phyloP scores from a whole-genome alignment of 2,329 filamentous ascomycete species.

The Colletotrichum ledebouriae region DNA sequence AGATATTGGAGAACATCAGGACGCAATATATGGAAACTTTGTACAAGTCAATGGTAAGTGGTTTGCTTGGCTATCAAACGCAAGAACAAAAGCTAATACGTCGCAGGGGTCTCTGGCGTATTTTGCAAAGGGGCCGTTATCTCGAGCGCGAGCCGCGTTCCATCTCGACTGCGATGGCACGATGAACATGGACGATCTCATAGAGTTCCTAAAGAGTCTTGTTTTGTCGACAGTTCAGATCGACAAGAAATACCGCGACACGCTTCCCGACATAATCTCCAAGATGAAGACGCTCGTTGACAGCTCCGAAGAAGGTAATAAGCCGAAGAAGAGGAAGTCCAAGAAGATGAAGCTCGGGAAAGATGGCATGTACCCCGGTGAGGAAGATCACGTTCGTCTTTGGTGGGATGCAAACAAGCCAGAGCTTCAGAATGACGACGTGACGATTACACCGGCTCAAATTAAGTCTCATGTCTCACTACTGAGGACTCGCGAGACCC shows the following conservation, averaged over 20 bases:
- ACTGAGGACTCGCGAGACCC: slow-evolving; percentile 80
- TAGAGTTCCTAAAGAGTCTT: slow-evolving; percentile 77
- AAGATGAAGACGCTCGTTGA: slow-evolving; percentile 69
- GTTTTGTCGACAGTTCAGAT: slow-evolving; percentile 76
- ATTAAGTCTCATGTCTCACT: slow-evolving; percentile 74
- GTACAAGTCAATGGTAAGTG: slow-evolving; percentile 72
- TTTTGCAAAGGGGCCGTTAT: slow-evolving; percentile 85
- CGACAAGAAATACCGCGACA: slow-evolving; percentile 85
- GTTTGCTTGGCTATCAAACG: slow-evolving; percentile 48
- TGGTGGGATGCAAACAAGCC: slow-evolving; percentile 78
- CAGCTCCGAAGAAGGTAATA: slow-evolving; percentile 63
- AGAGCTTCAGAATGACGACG: slow-evolving; percentile 60
- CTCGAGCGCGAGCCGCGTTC: slow-evolving; percentile 79
- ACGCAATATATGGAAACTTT: slow-evolving; percentile 71
- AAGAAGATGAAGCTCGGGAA: slow-evolving; percentile 78
- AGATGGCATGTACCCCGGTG: slow-evolving; percentile 75
- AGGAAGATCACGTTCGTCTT: slow-evolving; percentile 73
- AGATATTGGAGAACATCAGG: slow-evolving; percentile 70
- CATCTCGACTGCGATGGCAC: slow-evolving; percentile 72
- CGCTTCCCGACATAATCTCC: slow-evolving; percentile 72
- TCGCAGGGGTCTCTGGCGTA: slow-evolving; percentile 80
- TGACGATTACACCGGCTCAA: slow-evolving; percentile 62
- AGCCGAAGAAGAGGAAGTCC: slow-evolving; percentile 63
- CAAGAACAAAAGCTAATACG: slow-evolving; percentile 38
- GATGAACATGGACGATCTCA: slow-evolving; percentile 72